Base-by-base conservation (phyloP, 164 flowering plant genomes). In the Santalum album region DNA sequence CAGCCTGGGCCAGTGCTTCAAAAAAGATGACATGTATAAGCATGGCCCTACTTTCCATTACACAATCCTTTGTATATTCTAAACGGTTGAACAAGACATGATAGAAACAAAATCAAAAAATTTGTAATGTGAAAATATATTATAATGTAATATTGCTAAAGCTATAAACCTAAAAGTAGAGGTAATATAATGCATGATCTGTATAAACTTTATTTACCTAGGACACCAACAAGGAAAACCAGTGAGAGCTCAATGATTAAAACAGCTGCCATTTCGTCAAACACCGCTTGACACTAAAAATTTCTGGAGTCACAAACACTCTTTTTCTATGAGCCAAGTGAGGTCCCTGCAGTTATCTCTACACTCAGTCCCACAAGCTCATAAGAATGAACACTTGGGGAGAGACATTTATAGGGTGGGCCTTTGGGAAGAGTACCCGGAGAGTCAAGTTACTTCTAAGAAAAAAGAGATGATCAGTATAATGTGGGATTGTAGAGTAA, bases 191-290 rank as follows among this genome's bases (percentile, higher is more conserved):
- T 29, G 34, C n/a, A 29, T 9, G 9, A 29, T 29, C 4, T 3
- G 9, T 29, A 4, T 29, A 29, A 9, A 3, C 4, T 4, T 29
- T 29, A 29, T 4, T 16, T 68, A 76, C 80, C 80, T 51, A 73
- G 44, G 49, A 76, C 51, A 57, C 80, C 80, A 54, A 71, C 64
- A 22, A 55, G 62, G 42, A 63, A 65, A 52, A 55, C 59, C 65
- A 54, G 54, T 1, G 68, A 4, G 10, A 44, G 56, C 34, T 58
- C 59, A 29, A 43, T 29, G 36, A 22, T 19, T 22, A 59, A 39
- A 16, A 59, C 15, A 25, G 55, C 12, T 12, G 66, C 73, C 80
- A 76, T 76, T 19, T 59, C 52, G 60, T 38, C 54, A 14, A 18
- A 12, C 10, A 38, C 36, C 12, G 36, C 42, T 38, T 9, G 17